Evolutionary conservation across 2,329 filamentous ascomycete species (phyloP), one percentile per base, ranked within the genome.

Genomic region (Alternaria brassicicola): DNA sequence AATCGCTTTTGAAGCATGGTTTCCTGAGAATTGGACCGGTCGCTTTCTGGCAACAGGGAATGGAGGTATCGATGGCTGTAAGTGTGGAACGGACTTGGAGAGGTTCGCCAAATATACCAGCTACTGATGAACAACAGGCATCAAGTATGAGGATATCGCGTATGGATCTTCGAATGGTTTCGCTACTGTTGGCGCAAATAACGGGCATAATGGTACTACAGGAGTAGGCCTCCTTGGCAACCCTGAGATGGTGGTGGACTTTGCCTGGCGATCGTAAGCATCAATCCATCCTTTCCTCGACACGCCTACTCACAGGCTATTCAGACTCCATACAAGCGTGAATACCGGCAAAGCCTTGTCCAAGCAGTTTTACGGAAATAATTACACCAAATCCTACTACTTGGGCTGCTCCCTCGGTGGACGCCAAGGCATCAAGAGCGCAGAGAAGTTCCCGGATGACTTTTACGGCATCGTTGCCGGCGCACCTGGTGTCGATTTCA

Each of bases 181-280:
- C 50, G 76, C 78, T 1, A 71, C 75, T 4, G 74, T 77, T 2
- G 76, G 76, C 10, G 67, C 75, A 5, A 80, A 81, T 49, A 79
- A 75, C 15, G 79, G 79, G 2, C 77, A 81, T 50, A 79, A 80
- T 43, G 78, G 78, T 8, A 79, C 78, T 6, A 74, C 74, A 4
- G 83, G 82, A 3, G 51, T 68, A 25, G 71, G 78, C 1, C 84
- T 84, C 59, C 75, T 77, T 23, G 69, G 76, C 6, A 79, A 82
- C 17, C 73, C 76, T 1, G 81, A 83, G 33, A 76, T 81, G 4
- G 66, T 84, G 1, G 72, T 77, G 15, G 83, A 85, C 61, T 85
- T 83, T 61, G 78, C 79, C 10, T 83, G 78, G 62, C 73, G 80
- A 25, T 78, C 78, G 58, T 69, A 53, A 58, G 66, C 30, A 30